Percentiles rank a stretch among this genome's conserved stretches.
These are phyloP conservation scores for Phytophthora rubi DNA, from an alignment of 352 stramenopile genomes.

Conservation along the genomic window DNA sequence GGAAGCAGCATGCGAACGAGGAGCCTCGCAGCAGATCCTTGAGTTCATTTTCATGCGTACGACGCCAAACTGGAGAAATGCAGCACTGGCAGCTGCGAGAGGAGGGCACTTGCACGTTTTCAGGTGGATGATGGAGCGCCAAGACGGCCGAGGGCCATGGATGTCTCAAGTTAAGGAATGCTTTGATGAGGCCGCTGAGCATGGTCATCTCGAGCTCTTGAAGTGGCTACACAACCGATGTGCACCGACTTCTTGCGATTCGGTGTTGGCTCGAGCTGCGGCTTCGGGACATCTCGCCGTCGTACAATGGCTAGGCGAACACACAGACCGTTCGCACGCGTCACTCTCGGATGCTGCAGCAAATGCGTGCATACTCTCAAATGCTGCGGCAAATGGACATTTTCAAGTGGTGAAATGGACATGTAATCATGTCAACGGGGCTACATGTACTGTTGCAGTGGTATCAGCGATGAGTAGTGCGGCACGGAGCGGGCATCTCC, in stretches of 20 bases:
- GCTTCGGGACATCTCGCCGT: too few species aligned
- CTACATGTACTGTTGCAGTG: too few species aligned
- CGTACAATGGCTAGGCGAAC: too few species aligned
- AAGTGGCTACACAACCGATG: not conserved
- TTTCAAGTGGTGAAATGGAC: not conserved
- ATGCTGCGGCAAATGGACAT: not conserved
- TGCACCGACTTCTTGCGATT: too few species aligned
- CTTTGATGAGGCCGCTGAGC: not conserved
- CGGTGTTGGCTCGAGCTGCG: not conserved
- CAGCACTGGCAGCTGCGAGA: not conserved
- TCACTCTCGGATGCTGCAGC: too few species aligned
- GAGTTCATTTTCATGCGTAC: not conserved
- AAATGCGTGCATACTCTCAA: too few species aligned
- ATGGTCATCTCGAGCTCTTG: not conserved
- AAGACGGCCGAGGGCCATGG: not conserved
- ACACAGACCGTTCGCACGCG: too few species aligned
- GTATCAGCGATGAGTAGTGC: not conserved
- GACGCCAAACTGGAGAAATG: not conserved
- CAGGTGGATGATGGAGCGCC: not conserved
- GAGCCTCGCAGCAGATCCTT: not conserved
- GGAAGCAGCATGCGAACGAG: not conserved
- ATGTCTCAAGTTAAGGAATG: not conserved
- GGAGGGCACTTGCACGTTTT: not conserved
- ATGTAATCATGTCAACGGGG: not conserved
- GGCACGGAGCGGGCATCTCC: not conserved